Evolutionary conservation across 1,284 basidiomycete genomes (phyloP).

Genomic region (Wallemia mellicola): DNA sequence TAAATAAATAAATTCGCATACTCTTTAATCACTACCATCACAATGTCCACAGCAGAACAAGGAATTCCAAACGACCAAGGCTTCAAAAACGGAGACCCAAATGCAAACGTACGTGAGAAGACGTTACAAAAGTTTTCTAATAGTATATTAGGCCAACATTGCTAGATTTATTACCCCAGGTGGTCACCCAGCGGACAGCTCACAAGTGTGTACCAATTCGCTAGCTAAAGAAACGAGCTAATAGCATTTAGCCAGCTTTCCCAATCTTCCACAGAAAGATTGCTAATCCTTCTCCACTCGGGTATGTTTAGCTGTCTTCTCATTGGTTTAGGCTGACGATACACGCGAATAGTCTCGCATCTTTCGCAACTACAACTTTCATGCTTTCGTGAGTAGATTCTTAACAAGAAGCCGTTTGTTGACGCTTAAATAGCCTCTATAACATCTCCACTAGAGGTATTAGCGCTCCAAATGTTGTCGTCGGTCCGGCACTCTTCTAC

Average conservation of each 20-base stretch:
- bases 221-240: no score
- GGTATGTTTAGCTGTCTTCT: conserved; percentile 3
- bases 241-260: conserved; percentile 7
- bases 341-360: conserved; percentile 4
- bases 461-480: conserved; percentile 15
- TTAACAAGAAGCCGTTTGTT: conserved; percentile 5
- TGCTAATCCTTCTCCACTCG: conserved; percentile 21
- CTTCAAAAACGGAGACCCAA: background rate
- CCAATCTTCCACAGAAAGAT: conserved; percentile 12
- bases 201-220: conserved; percentile 1
- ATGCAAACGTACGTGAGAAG: background rate
- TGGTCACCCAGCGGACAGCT: background rate
- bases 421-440: background rate
- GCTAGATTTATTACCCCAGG: conserved; percentile 1
- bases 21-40: background rate
- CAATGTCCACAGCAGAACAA: background rate
- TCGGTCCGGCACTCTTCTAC: conserved; percentile 10
- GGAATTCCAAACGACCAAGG: background rate
- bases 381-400: conserved; percentile 8
- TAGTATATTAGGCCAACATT: background rate
- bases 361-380: conserved; percentile 17
- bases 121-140: background rate
- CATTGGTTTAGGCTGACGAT: background rate
- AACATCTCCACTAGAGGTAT: conserved; percentile 10
- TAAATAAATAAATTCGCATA: background rate